Conservation (phyloP, 345 rosid species). For the Euphorbia peplus region DNA sequence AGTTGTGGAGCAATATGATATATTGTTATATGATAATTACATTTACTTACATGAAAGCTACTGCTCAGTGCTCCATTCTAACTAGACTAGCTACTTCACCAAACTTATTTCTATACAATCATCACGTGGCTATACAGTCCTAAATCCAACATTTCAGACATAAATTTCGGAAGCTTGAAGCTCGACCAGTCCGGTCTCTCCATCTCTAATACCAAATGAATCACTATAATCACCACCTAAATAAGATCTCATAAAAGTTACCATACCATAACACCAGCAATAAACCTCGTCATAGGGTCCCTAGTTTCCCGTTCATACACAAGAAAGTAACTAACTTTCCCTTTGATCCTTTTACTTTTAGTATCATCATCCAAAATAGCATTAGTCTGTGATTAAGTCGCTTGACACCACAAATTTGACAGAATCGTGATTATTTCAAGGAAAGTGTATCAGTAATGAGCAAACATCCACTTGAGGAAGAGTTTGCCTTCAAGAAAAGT, state of each 20-base stretch:
- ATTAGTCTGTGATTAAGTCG: too few species aligned
- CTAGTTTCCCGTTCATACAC: slow-evolving; percentile 72
- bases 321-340: slow-evolving; percentile 51
- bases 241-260: slow-evolving; percentile 65
- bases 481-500: too few species aligned
- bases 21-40: too few species aligned
- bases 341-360: slow-evolving; percentile 55
- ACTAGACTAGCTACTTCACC: too few species aligned
- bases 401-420: too few species aligned
- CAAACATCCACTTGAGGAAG: too few species aligned
- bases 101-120: too few species aligned
- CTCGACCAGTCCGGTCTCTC: slow-evolving; percentile 49
- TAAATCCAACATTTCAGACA: slow-evolving; percentile 16
- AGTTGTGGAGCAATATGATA: too few species aligned
- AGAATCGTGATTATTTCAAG: too few species aligned
- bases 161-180: slow-evolving; percentile 43
- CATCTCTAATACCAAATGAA: slow-evolving; percentile 48
- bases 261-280: slow-evolving; percentile 61
- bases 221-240: slow-evolving; percentile 47
- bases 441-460: too few species aligned
- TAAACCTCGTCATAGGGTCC: slow-evolving; percentile 74
- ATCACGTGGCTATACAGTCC: too few species aligned
- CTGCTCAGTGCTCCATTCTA: too few species aligned
- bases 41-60: slow-evolving; percentile 49
- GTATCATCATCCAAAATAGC: slow-evolving; percentile 86